Evolutionary conservation across 768 basidiomycete species (phyloP).

Genomic region (Suillus subalutaceus): DNA sequence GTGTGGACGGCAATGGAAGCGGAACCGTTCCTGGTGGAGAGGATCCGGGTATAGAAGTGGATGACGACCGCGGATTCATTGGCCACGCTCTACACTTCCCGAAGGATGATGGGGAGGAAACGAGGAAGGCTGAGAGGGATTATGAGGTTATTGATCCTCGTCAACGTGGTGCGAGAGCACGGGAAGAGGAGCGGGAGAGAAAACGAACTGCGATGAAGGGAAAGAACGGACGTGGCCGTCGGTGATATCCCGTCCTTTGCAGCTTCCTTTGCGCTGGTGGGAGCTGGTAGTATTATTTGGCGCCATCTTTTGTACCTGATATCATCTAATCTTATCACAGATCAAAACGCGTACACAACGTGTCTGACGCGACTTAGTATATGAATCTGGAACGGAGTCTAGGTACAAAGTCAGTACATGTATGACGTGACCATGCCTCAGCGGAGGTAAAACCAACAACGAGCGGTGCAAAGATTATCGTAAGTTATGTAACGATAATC

Average conservation of each 20-base stretch:
- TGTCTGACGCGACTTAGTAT: neutral
- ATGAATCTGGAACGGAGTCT: too few species aligned
- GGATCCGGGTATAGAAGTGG: slow-evolving; percentile 70
- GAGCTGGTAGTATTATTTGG: neutral
- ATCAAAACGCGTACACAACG: slow-evolving; percentile 1
- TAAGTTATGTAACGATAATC: too few species aligned
- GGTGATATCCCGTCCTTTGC: slow-evolving; percentile 15
- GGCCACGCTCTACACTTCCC: slow-evolving; percentile 73
- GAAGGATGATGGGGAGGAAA: slow-evolving; percentile 79
- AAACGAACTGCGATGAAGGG: slow-evolving; percentile 40
- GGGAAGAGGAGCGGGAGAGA: slow-evolving; percentile 76
- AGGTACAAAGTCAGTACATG: too few species aligned
- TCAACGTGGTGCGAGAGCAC: slow-evolving; percentile 69
- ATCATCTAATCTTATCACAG: slow-evolving; percentile 2
- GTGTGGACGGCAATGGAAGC: slow-evolving; percentile 15
- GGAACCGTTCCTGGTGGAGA: slow-evolving; percentile 34
- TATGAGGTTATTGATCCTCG: slow-evolving; percentile 91
- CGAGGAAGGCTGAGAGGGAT: slow-evolving; percentile 75
- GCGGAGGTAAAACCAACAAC: too few species aligned
- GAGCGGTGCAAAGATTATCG: too few species aligned
- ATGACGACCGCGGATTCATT: slow-evolving; percentile 77
- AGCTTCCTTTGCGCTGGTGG: neutral
- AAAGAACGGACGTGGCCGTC: slow-evolving; percentile 25
- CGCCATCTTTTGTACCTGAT: neutral
- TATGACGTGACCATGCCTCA: too few species aligned